Percentiles rank a stretch among this genome's conserved stretches.
Evolutionary conservation across 306 rosid genomes (phyloP).

Genomic region (Cucurbita maxima): DNA sequence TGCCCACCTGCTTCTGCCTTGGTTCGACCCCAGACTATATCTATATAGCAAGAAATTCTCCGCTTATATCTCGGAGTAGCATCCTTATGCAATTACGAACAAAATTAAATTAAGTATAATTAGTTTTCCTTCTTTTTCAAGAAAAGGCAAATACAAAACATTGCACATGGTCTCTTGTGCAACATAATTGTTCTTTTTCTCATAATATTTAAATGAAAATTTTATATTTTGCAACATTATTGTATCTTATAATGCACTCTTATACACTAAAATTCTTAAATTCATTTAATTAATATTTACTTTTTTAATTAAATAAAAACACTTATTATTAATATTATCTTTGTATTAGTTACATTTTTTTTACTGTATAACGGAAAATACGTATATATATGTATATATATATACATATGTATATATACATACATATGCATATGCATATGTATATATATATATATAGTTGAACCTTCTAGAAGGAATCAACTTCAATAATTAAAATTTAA

Average conservation of each 20-base stretch:
- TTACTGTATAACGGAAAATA: too few species aligned
- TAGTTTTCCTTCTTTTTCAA: neutral
- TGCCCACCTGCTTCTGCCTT: too few species aligned
- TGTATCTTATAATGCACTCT: neutral
- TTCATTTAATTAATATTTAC: neutral
- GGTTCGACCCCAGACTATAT: too few species aligned
- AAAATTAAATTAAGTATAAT: neutral
- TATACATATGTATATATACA: too few species aligned
- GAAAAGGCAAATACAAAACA: neutral
- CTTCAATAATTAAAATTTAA: neutral
- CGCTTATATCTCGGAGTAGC: too few species aligned
- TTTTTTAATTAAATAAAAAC: too few species aligned
- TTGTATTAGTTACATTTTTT: too few species aligned
- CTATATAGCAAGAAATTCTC: too few species aligned
- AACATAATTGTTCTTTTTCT: neutral
- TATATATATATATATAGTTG: neutral
- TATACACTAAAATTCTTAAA: neutral
- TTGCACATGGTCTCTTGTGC: neutral
- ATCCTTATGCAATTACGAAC: too few species aligned
- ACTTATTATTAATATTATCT: too few species aligned
- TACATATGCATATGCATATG: too few species aligned
- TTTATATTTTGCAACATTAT: neutral
- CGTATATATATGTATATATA: too few species aligned
- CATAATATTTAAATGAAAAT: neutral
- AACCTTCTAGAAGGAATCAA: neutral